Evolutionary conservation across 139 green algal species (phyloP).

Genomic region (Closterium sp.): DNA sequence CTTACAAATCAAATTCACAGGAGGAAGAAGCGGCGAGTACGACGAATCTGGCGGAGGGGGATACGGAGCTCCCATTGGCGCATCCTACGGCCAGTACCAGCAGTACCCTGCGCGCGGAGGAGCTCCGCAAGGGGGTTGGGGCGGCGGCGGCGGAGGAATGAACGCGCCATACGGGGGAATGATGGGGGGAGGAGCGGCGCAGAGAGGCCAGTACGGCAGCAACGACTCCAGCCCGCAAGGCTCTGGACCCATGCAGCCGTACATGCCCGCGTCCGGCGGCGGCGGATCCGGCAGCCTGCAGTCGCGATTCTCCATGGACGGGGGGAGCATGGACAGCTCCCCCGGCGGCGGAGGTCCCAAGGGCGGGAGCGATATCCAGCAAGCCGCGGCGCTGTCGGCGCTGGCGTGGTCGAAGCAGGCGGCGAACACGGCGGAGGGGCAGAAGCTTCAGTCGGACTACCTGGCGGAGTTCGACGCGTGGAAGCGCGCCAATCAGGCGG

Average conservation of each 20-base stretch:
- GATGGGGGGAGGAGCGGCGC: background rate
- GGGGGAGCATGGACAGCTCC: background rate
- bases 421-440: background rate
- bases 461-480: conserved; percentile 29
- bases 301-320: background rate
- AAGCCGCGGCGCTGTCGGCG: background rate
- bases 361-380: background rate
- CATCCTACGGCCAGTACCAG: background rate
- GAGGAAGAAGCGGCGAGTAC: background rate
- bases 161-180: background rate
- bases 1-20: too few relatives aligned
- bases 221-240: background rate
- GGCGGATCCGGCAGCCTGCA: background rate
- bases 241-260: background rate
- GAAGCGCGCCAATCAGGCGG: conserved; percentile 7
- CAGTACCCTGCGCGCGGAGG: background rate
- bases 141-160: background rate
- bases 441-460: conserved; percentile 13
- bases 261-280: background rate
- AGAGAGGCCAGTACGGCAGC: background rate
- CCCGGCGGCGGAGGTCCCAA: background rate
- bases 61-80: background rate
- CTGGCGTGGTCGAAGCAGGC: background rate
- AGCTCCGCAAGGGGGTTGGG: background rate
- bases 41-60: background rate